Base-by-base conservation (phyloP, 2,329 filamentous ascomycete species). In the Pestalotiopsis sp. region DNA sequence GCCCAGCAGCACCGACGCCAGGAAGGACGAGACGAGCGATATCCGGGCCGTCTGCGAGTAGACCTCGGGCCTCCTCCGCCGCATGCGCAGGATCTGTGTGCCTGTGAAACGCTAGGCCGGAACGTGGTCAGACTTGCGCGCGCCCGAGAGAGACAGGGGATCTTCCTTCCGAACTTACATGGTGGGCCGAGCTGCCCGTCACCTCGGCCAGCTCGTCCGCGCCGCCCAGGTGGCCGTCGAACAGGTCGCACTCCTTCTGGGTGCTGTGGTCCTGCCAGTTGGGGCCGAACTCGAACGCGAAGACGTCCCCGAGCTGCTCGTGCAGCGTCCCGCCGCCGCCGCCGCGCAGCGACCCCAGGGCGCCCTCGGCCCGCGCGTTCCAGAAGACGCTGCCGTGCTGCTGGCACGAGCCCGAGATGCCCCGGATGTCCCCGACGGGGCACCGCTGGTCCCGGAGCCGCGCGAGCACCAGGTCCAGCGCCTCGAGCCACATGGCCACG, bases 221-320 rank as follows among this genome's bases (percentile, higher is more conserved):
- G 6, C 85, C 85, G 0, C 92, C 93, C 7, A 98, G 82, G 66
- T 85, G 84, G 4, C 83, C 86, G 79, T 98, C 95, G 77, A 98
- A 98, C 71, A 88, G 86, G 78, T 98, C 94, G 78, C 95, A 98
- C 82, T 99, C 93, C 73, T 86, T 86, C 82, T 98, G 94, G 2
- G 96, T 98, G 82, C 94, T 97, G 70, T 95, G 92, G 80, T 99
- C 96, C 82, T 98, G 96, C 96, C 96, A 99, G 80, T 98, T 99
- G 7, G 96, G 96, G 72, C 93, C 94, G 82, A 91, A 95, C 4
- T 92, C 91, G 79, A 97, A 92, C 17, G 94, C 92, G 77, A 98
- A 93, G 0, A 92, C 92, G 3, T 82, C 83, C 11, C 83, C 81
- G 31, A 98, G 83, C 82, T 97, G 94, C 70, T 92, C 90, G 64